Conservation (phyloP, 495 filamentous ascomycete species). For the Mytilinidion resinicola region DNA sequence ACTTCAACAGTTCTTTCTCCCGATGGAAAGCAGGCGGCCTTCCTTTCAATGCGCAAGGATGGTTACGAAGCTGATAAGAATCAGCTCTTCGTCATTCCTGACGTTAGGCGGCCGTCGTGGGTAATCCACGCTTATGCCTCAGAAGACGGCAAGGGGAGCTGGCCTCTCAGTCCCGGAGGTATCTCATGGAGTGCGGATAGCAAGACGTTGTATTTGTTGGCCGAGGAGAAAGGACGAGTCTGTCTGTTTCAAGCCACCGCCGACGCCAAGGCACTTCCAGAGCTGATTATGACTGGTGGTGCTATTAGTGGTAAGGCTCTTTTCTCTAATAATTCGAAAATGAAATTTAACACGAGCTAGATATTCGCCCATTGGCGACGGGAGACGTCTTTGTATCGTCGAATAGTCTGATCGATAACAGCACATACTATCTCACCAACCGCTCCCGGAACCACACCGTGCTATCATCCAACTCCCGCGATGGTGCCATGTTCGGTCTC, state of each 20-base stretch:
- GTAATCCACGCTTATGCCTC: conserved; percentile 48
- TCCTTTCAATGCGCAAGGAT: conserved; percentile 56
- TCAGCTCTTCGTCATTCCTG: conserved; percentile 55
- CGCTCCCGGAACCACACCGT: conserved; percentile 10
- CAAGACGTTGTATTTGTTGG: conserved; percentile 22
- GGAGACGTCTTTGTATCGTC: conserved; percentile 35
- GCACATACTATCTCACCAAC: conserved; percentile 25
- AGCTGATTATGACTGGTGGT: conserved; percentile 16
- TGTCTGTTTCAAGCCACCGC: conserved; percentile 16
- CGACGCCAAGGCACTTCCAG: not conserved
- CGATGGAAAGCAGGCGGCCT: conserved; percentile 65
- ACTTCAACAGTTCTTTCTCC: conserved; percentile 70
- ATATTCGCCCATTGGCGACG: conserved; percentile 17
- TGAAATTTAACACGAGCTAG: not conserved
- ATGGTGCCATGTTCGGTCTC: conserved; percentile 62
- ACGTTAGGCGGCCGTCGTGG: conserved; percentile 44
- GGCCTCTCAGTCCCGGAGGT: conserved; percentile 26
- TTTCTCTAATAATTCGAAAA: not conserved
- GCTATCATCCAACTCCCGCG: conserved; percentile 53
- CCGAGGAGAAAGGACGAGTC: conserved; percentile 27
- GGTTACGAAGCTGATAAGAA: conserved; percentile 91
- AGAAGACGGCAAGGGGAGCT: conserved; percentile 24
- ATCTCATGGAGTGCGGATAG: conserved; percentile 30
- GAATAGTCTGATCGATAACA: conserved; percentile 37
- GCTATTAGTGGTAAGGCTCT: conserved; percentile 5